Base-by-base conservation (phyloP, 108 stramenopile species). In the Nitzschia palea region DNA sequence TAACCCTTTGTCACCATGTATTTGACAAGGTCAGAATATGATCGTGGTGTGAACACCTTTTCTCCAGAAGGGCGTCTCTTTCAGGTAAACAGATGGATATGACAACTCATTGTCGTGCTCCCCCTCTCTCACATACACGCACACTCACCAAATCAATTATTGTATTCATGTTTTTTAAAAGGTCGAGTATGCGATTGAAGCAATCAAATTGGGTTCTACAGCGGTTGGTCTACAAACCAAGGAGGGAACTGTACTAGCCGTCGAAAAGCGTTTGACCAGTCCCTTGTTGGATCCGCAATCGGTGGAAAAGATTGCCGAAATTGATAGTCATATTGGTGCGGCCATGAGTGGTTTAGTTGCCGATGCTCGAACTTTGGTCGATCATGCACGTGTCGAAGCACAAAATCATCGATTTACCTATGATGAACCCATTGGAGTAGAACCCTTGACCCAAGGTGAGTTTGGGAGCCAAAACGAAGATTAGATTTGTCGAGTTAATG, bases 41-140 rank as follows among this genome's bases (percentile, higher is more conserved):
- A 99, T 74, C 88, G 99, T 26, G 99, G 99, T 34, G 99, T 99
- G 22, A 98, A 98, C 80, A 99, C 99, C 23, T 99, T 99, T 78
- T 95, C 93, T 53, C 99, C 99, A 31, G 98, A 99, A 79, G 99
- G 99, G 44, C 96, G 99, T 50, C 85, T 99, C 43, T 99, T 98
- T 79, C 97, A 99, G 74, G 80, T 82, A 40, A 60, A 76, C 55
- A 4, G 37, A 40, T 40, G 37, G 37, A 40, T 40, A 10, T n/a
- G 42, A 14, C 14, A 14, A 12, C 42, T 9, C 42, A 42, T 42
- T 42, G 42, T 42, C 14, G 42, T 42, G 9, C 14, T 14, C 12
- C 42, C 14, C 12, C 14, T 42, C 5, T 51, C 48, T 51, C 48
- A 40, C 37, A 40, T 12, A 40, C 37, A 40, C 12, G 12, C 37